These are phyloP conservation scores for Calocybe gangraenosa DNA, from an alignment of 768 basidiomycete genomes.

Conservation along the genomic window DNA sequence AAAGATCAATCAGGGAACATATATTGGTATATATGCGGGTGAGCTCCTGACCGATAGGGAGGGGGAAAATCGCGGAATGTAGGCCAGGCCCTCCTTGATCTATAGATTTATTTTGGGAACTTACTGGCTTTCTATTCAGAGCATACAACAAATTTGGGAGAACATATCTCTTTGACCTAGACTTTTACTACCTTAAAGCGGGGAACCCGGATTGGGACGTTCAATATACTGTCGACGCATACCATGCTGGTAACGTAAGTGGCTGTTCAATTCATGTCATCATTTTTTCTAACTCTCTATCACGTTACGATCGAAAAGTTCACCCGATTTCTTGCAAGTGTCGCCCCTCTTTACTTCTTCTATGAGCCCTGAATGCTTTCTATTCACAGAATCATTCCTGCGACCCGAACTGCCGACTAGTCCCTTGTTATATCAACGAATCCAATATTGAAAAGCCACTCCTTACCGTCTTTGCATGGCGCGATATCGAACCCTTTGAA, in stretches of 20 bases:
- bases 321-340: constrained; percentile 82
- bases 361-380: not conserved
- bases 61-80: constrained; percentile 66
- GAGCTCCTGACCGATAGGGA: constrained; percentile 72
- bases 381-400: constrained; percentile 75
- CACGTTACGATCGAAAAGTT: constrained; percentile 46
- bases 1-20: constrained; percentile 65
- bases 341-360: not conserved
- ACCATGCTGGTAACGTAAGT: constrained; percentile 81
- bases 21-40: constrained; percentile 82
- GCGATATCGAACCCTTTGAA: constrained; percentile 59
- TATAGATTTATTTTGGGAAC: not conserved
- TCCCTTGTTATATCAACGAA: constrained; percentile 78
- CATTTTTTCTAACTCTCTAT: no score
- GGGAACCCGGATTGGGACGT: constrained; percentile 30
- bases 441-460: constrained; percentile 66
- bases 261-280: no score
- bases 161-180: constrained; percentile 81
- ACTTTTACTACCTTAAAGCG: constrained; percentile 62
- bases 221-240: constrained; percentile 76
- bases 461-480: constrained; percentile 59
- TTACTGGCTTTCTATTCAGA: constrained; percentile 35
- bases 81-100: constrained; percentile 20
- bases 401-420: constrained; percentile 74
- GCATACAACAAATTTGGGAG: constrained; percentile 70